Conservation (phyloP, 2,329 filamentous ascomycete genomes). For the Trichothecium sympodiale region DNA sequence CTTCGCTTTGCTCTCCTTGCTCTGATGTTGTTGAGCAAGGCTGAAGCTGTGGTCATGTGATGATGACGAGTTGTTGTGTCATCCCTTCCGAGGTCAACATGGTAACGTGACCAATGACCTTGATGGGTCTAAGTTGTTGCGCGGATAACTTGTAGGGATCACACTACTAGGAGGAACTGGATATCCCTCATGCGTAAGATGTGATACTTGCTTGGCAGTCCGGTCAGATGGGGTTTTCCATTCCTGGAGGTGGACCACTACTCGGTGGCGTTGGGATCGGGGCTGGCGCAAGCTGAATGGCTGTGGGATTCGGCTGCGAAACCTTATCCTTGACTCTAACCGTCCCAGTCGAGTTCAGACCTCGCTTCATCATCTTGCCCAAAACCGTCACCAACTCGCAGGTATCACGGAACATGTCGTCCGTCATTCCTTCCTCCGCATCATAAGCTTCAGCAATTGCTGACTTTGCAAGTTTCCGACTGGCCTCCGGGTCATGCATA, state of each 20-base stretch:
- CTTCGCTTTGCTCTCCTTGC: no score
- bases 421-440: conserved; percentile 83
- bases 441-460: conserved; percentile 88
- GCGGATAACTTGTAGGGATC: no score
- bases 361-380: conserved; percentile 79
- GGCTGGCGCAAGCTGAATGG: no score
- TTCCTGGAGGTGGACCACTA: conserved; percentile 20
- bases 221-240: conserved; percentile 30
- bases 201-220: no score
- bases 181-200: no score
- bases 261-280: conserved; percentile 3
- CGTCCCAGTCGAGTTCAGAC: conserved; percentile 32
- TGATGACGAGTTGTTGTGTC: no score
- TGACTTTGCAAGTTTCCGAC: conserved; percentile 64
- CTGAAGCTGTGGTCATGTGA: no score
- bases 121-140: no score
- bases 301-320: conserved; percentile 8
- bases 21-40: no score
- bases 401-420: conserved; percentile 89
- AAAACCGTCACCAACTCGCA: conserved; percentile 78
- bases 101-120: no score
- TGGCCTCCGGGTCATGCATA: conserved; percentile 66
- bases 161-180: no score
- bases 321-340: conserved; percentile 18
- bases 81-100: no score